Base-by-base conservation (phyloP, 1,284 basidiomycete species). In the Boletus mariae region DNA sequence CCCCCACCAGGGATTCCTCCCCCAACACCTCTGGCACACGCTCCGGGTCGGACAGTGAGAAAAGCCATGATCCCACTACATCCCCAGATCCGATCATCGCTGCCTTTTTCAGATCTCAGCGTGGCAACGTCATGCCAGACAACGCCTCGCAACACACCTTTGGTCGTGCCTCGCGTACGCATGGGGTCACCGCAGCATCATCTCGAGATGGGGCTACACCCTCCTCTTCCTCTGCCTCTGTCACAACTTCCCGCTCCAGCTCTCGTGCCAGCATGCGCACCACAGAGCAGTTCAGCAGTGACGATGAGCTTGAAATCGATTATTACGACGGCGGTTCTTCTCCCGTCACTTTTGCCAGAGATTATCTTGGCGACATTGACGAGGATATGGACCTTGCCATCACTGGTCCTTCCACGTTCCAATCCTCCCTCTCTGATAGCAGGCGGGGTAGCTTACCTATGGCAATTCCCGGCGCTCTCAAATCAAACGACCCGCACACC, bases 121-220 rank as follows among this genome's bases (percentile, higher is more conserved):
- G 54, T 60, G 60, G 48, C 58, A 62, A 57, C 38, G 65, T 70
- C 60, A 53, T 71, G 48, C 71, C 75, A 2, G 79, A 82, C 61
- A 71, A 73, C 2, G 75, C 76, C 25, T 83, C 79, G 3, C 74
- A 74, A 54, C 71, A 79, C 60, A 82, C 80, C 0, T 82, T 83
- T 51, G 78, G 73, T 41, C 68, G 41, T 52, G 56, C 65, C 46
- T 63, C 59, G 45, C 59, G 57, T 42, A 44, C 65, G 58, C 55
- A 58, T 53, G 49, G 60, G 31, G 25, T 52, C 23, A 51, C 35
- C 28, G 54, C 61, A 60, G 57, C 56, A 47, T 50, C 52, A 48
- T 65, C 52, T 17, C 66, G 54, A 45, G 69, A 56, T 57, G 55
- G 62, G 43, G 61, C 62, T 28, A 66, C 69, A n/a, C 72, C 72